Percentiles rank a stretch among this genome's conserved stretches.
Evolutionary conservation across 345 rosid genomes (phyloP).

Genomic region (Cardiospermum halicacabum): DNA sequence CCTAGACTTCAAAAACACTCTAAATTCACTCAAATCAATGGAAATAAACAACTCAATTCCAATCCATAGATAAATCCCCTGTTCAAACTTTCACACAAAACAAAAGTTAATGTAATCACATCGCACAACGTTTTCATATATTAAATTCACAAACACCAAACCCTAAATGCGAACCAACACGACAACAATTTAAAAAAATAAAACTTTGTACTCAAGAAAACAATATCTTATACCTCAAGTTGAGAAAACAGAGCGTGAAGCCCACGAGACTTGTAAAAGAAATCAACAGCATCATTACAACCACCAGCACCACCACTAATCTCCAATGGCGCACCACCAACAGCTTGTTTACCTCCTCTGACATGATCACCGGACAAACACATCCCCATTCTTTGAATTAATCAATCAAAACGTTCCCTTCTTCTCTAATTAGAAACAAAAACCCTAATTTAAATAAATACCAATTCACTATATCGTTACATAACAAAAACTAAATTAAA

Average conservation of each 20-base stretch:
- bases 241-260: constrained; percentile 47
- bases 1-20: background rate
- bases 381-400: constrained; percentile 45
- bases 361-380: constrained; percentile 54
- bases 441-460: no score
- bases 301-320: constrained; percentile 17
- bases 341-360: constrained; percentile 66
- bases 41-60: background rate
- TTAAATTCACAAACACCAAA: no score
- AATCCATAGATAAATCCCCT: background rate
- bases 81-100: background rate
- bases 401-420: background rate
- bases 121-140: no score
- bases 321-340: constrained; percentile 49
- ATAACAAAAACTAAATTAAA: background rate
- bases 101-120: background rate
- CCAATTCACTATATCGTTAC: background rate
- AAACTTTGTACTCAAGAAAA: background rate
- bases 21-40: background rate
- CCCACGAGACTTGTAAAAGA: constrained; percentile 57
- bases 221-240: constrained; percentile 51
- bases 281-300: constrained; percentile 65
- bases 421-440: no score
- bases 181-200: background rate
- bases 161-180: background rate